Evolutionary conservation across 2,329 filamentous ascomycete genomes (phyloP), one percentile per base, ranked within the genome.

Genomic region (Botrytis hyacinthi): DNA sequence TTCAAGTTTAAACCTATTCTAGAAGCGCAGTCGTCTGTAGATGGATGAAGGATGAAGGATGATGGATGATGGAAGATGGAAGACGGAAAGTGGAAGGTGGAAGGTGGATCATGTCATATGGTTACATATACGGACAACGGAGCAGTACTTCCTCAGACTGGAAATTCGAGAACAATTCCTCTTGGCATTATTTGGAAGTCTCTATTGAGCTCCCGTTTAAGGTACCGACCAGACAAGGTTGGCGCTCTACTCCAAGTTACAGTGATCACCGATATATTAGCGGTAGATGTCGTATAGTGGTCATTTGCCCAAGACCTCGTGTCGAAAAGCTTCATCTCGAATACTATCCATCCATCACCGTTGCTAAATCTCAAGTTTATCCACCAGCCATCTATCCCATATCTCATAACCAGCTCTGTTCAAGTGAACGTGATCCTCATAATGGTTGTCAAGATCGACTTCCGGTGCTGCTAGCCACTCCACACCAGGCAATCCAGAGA

Each of bases 401-500:
- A 76, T 62, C 26, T 54, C 26, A 65, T 76, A 76, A 7, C 75
- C 75, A 48, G 65, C 70, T 69, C 75, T 54, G 68, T 75, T 74
- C 42, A 75, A 63, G 68, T 76, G 75, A 20, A 75, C 74, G 70
- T 76, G 74, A 73, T 76, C 75, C 16, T 61, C 74, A 51, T 72
- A 70, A 37, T 70, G 51, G 16, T 59, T 40, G 14, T 71, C 63
- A 40, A 18, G 63, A n/a, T 60, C 32, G 7, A 54, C 44, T 12
- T n/a, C 32, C 16, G 75, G 75, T 37, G 75, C 73, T 10, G 51
- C 60, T n/a, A 76, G 40, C 72, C 68, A 76, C 54, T 72, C 61
- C 20, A 66, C 42, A 6, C 51, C 6, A 37, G 70, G 70, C 51
- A 57, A 72, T 42, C 18, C 46, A n/a, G 48, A 54, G 9, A 72